Evolutionary conservation across 2,329 filamentous ascomycete genomes (phyloP), one percentile per base, ranked within the genome.

Genomic region (Pestalotiopsis sp.): DNA sequence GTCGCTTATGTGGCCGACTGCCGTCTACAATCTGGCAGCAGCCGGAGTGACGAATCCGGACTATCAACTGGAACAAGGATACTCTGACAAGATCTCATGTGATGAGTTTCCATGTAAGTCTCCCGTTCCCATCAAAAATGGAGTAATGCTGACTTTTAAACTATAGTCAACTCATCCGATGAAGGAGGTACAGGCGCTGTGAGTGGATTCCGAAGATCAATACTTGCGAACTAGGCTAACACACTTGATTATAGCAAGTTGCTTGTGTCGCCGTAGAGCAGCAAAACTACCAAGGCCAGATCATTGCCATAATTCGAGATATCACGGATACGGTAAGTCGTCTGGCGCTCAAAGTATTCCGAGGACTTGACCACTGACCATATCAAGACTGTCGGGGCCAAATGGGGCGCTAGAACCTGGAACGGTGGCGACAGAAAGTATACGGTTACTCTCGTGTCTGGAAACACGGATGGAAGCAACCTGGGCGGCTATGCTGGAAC

Each of bases 101-200:
- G 58, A 61, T 36, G 58, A 61, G n/a, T 61, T 61, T n/a, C 58
- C 58, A 31, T 61, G 58, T 61, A 36, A 36, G 58, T 61, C 4
- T 31, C 12, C 58, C 4, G 5, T 17, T 61, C 14, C 5, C 31
- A 11, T 58, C 20, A 17, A 5, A 27, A 23, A 9, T 9, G 20
- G 4, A 27, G 20, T 2, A 58, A 13, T 20, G 20, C 56, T 27
- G 20, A 58, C 13, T 27, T 27, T 4, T 27, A 7, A 49, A 49
- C 20, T 27, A 12, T 27, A 58, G n/a, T 58, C 56, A 58, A 58
- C 12, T 58, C 25, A 13, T 23, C 20, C 20, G 20, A 23, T 20
- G 56, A 23, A 12, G 56, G 56, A 23, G 56, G 20, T 27, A 58
- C 56, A 49, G 41, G 41, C 4, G 41, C 41, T 49, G 41, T 49